Evolutionary conservation across 2,329 filamentous ascomycete genomes (phyloP), one percentile per base, ranked within the genome.

Genomic region (Colletotrichum spinosum): DNA sequence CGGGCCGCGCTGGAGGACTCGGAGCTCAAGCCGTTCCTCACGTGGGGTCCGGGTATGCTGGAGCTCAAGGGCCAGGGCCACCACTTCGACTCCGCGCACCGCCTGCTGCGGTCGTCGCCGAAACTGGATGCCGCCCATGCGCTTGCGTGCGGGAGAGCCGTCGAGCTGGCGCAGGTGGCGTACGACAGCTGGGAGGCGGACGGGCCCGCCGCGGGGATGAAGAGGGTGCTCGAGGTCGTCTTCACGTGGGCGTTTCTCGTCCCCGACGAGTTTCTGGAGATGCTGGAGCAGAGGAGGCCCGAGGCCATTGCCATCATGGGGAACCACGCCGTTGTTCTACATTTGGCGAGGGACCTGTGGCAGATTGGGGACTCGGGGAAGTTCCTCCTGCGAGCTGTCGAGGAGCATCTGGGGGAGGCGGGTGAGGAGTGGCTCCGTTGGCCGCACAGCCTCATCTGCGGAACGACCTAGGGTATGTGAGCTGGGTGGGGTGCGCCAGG

Each of bases 271-370:
- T 74, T 75, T 59, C 65, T 69, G 10, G 65, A 67, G 3, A 53
- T 76, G 61, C 55, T 76, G 41, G 56, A 42, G 17, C 56, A 58
- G 38, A 67, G 67, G 25, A 57, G 55, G 10, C 72, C 73, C 5
- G 72, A 72, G 51, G 73, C 71, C 7, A 35, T 76, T 8, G 69
- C 71, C 1, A 50, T 76, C 8, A 60, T 76, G 17, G 72, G 69
- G 5, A 71, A 75, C 62, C 75, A 75, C 46, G 67, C 70, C 0
- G 65, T 72, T 15, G 67, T 76, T 25, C 67, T 76, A 13, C 71
- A 76, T 54, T 59, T 71, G 34, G 70, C 67, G 13, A 61, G 67
- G 39, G 39, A 65, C 12, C 33, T 75, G 46, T 77, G 74, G 74
- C 72, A 73, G 55, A 67, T 76, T n/a, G 68, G 69, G 11, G 70